phyloP scores from a whole-genome alignment of 2,329 filamentous ascomycete genomes.

The Scedosporium boydii region DNA sequence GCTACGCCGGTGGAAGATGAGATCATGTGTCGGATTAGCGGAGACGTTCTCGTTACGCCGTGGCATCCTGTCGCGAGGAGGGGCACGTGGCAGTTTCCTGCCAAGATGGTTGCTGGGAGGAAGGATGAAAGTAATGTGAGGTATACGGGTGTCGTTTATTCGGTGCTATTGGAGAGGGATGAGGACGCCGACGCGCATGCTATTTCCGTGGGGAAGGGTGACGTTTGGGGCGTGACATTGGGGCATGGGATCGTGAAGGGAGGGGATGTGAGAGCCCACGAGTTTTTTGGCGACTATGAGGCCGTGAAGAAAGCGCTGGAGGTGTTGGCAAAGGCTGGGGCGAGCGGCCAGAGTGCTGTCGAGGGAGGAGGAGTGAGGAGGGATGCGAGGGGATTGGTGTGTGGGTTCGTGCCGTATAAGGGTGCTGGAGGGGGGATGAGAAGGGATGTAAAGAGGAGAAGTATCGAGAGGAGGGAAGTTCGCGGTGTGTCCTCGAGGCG shows the following conservation, averaged over 20 bases:
- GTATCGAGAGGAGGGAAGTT: neutral
- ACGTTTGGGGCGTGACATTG: slow-evolving; percentile 46
- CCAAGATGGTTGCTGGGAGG: slow-evolving; percentile 16
- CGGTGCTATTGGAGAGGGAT: slow-evolving; percentile 42
- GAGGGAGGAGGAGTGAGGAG: slow-evolving; percentile 32
- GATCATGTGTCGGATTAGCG: slow-evolving; percentile 33
- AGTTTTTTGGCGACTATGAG: slow-evolving; percentile 44
- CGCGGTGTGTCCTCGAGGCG: neutral
- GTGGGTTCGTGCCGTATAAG: slow-evolving; percentile 16
- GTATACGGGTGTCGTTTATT: slow-evolving; percentile 47
- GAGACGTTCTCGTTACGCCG: slow-evolving; percentile 41
- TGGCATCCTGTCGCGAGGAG: slow-evolving; percentile 47
- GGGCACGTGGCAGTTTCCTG: slow-evolving; percentile 37
- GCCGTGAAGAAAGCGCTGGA: slow-evolving; percentile 30
- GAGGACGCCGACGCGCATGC: slow-evolving; percentile 36
- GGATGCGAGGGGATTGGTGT: slow-evolving; percentile 27
- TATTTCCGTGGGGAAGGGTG: slow-evolving; percentile 27
- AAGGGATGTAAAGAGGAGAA: neutral
- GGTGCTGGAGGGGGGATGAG: neutral
- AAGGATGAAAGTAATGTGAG: slow-evolving; percentile 16
- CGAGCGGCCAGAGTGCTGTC: slow-evolving; percentile 26
- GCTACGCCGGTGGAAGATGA: slow-evolving; percentile 32
- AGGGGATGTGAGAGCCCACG: slow-evolving; percentile 35
- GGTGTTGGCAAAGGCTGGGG: slow-evolving; percentile 13
- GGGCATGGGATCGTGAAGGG: slow-evolving; percentile 41